Evolutionary conservation across 768 basidiomycete genomes (phyloP).

Genomic region (Cubamyces sp.): DNA sequence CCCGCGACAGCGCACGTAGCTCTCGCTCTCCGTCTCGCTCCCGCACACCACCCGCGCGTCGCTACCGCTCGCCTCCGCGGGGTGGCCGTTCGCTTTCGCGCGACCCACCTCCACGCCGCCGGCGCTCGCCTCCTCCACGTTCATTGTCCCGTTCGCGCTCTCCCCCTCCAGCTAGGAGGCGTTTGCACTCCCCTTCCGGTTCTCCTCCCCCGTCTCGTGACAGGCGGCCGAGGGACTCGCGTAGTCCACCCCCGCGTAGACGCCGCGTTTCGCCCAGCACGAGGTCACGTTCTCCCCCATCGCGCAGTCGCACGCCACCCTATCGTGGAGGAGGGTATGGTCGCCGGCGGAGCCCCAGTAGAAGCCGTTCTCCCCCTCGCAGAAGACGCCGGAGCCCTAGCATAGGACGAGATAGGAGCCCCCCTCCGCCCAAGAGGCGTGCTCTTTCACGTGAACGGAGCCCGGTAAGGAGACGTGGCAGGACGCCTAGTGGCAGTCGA

Average conservation of each 20-base stretch:
- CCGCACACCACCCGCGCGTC: slow-evolving; percentile 25
- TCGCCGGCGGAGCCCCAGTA: slow-evolving; percentile 30
- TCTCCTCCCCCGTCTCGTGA: slow-evolving; percentile 49
- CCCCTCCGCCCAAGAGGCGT: slow-evolving; percentile 32
- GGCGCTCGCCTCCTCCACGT: slow-evolving; percentile 25
- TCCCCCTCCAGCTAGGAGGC: slow-evolving; percentile 47
- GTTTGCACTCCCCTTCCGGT: slow-evolving; percentile 51
- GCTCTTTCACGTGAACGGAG: slow-evolving; percentile 4
- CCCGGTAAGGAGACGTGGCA: slow-evolving; percentile 25
- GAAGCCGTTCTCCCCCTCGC: slow-evolving; percentile 41
- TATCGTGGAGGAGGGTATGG: slow-evolving; percentile 27
- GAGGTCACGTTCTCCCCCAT: slow-evolving; percentile 29
- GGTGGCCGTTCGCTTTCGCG: slow-evolving; percentile 37
- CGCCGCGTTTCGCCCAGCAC: slow-evolving; percentile 38
- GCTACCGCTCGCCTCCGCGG: slow-evolving; percentile 31
- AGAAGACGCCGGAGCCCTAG: slow-evolving; percentile 42
- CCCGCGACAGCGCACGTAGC: slow-evolving; percentile 42
- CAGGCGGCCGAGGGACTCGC: slow-evolving; percentile 44
- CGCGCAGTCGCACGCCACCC: slow-evolving; percentile 25
- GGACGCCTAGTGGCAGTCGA: slow-evolving; percentile 35
- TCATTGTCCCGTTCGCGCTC: slow-evolving; percentile 37
- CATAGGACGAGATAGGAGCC: slow-evolving; percentile 37
- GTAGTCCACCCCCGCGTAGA: slow-evolving; percentile 53
- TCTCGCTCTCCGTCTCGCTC: slow-evolving; percentile 46
- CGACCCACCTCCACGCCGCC: slow-evolving; percentile 26